Evolutionary conservation across 2,329 filamentous ascomycete species (phyloP), one percentile per base, ranked within the genome.

Genomic region (Thielaviopsis populi): DNA sequence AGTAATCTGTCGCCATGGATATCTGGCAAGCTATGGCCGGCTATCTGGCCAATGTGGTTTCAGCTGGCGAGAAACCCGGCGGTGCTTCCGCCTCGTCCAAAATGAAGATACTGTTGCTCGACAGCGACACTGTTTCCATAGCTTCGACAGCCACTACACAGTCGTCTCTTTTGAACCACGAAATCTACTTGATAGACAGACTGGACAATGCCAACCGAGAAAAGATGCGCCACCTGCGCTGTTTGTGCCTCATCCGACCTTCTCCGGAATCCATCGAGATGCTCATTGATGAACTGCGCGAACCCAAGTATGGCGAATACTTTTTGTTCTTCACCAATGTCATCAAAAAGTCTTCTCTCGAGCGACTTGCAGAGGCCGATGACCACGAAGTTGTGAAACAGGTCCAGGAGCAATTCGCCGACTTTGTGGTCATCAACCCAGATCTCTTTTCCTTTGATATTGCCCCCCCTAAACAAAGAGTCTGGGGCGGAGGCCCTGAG

Each of bases 241-340:
- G 94, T 73, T 77, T 97, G 33, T 96, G 91, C 72, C 92, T 99
- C 69, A 83, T 99, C 59, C 86, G 95, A 48, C 94, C 94, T 7
- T 96, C 92, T 0, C 82, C 92, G 13, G 90, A 95, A 69, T 95
- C 92, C 4, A 91, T 97, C 71, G 91, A 99, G 72, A 83, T 88
- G 67, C 82, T 99, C 62, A 92, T 99, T 69, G 94, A 99, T 71
- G 94, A 99, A 77, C 81, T 99, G 64, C 83, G 94, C 66, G 92
- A 97, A 60, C 95, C 94, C 3, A 96, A 91, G 73, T 99, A 99
- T 70, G 92, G 94, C 68, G 94, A 99, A 76, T 99, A 99, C 75
- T 85, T 95, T 71, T 82, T 99, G 64, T 96, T 95, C 74, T 96
- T 99, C 74, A 97, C 91, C 78, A 99, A 99, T 73, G 88, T 99